Base-by-base conservation (phyloP, 495 filamentous ascomycete species). In the Hypoxylon trugodes region DNA sequence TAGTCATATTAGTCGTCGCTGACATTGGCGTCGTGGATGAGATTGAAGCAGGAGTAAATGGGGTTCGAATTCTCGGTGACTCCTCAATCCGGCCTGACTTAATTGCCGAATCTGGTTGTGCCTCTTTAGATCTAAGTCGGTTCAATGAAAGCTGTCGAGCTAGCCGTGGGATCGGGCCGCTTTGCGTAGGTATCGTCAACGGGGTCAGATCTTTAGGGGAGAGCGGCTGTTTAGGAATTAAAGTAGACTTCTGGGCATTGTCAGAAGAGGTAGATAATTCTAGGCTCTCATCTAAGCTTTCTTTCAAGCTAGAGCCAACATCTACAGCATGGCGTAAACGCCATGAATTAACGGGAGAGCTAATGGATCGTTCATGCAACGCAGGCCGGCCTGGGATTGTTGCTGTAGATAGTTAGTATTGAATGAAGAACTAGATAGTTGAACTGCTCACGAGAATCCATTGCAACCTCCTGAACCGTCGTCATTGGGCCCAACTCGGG, bases 331-430 rank as follows among this genome's bases (percentile, higher is more conserved):
- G 71, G 49, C 77, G 74, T 32, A 76, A 72, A 40, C 79, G 77
- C 80, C 81, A 82, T 37, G 73, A 76, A 46, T 68, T 71, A 26
- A 78, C 84, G 22, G 87, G 87, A 32, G 86, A 84, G 71, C 86
- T 89, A 59, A 81, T 84, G 30, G 87, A 89, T 61, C 88, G 79
- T 73, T 89, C 86, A 70, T 89, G 86, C 21, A 88, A 69, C 12
- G 87, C 81, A 47, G 84, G 86, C 26, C 86, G 83, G 24, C 87
- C 89, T 26, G 89, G 89, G 54, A 92, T 89, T 21, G 89, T 91
- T 60, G 89, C 89, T 92, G 56, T 10, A 48, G 30, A 21, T 25
- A 18, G 64, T 78, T 51, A 78, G 76, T 73, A 24, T 38, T 10
- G 37, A 22, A n/a, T 13, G 10, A 24, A 37, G 6, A 19, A 6